phyloP scores from a whole-genome alignment of 1,139 yeast genomes.

The Taphrina communis region DNA sequence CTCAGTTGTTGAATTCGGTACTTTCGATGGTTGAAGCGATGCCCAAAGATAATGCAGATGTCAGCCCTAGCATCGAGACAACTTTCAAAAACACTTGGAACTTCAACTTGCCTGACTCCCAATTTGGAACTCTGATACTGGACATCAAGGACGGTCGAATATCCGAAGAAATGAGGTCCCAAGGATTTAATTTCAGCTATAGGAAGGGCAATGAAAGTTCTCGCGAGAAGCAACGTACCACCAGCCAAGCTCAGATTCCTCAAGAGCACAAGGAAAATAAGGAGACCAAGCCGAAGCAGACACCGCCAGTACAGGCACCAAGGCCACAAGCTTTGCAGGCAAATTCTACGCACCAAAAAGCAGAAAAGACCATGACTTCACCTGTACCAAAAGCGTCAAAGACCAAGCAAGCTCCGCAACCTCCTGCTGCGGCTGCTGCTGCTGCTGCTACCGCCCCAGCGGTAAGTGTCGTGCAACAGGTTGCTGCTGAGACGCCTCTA shows the following conservation, averaged over 20 bases:
- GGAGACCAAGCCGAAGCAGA: constrained; percentile 6
- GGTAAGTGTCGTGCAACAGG: constrained; percentile 18
- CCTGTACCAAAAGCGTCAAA: constrained; percentile 33
- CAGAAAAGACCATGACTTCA: constrained; percentile 29
- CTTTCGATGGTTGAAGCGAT: constrained; percentile 68
- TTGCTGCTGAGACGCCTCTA: constrained; percentile 31
- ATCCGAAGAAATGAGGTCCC: constrained; percentile 55
- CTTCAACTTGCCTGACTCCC: constrained; percentile 71
- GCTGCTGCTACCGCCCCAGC: not conserved
- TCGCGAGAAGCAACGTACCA: constrained; percentile 21
- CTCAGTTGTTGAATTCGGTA: constrained; percentile 59
- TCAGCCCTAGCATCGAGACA: constrained; percentile 52
- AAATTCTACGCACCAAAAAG: not conserved
- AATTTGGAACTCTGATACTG: constrained; percentile 56
- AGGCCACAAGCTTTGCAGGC: constrained; percentile 17
- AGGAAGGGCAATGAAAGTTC: constrained; percentile 47
- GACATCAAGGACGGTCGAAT: constrained; percentile 56
- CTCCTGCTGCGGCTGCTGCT: not conserved
- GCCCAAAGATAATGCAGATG: constrained; percentile 55
- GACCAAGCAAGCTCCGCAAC: constrained; percentile 7
- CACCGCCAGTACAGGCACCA: constrained; percentile 26
- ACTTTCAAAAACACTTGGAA: constrained; percentile 80
- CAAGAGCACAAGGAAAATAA: constrained; percentile 1
- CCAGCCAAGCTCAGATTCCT: constrained; percentile 17
- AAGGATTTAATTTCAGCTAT: constrained; percentile 61